phyloP scores from a whole-genome alignment of 129 eudicot genomes.

The Pseudognaphalium luteoalbum region DNA sequence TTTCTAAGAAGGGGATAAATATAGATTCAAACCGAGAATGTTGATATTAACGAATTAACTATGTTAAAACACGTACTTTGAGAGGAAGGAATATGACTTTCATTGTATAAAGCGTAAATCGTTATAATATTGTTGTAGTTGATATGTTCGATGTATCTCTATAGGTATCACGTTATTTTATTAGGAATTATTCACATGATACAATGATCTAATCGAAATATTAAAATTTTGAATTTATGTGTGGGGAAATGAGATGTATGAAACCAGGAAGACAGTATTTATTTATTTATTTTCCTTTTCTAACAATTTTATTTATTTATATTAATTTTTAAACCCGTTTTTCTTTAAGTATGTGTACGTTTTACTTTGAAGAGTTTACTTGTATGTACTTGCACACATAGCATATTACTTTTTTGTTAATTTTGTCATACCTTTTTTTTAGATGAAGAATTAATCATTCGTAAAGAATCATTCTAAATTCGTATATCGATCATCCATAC shows the following conservation, averaged over 20 bases:
- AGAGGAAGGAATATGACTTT: slow-evolving; percentile 23
- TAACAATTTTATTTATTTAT: too few species aligned
- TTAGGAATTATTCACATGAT: slow-evolving; percentile 34
- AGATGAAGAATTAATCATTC: too few species aligned
- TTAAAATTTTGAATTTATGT: background rate
- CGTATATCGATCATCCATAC: background rate
- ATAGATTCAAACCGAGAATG: background rate
- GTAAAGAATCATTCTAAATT: background rate
- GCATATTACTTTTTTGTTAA: too few species aligned
- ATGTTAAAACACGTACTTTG: slow-evolving; percentile 9
- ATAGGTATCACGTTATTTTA: background rate
- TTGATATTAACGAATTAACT: background rate
- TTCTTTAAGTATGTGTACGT: too few species aligned
- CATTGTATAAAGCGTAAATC: slow-evolving; percentile 14
- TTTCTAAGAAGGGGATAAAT: background rate
- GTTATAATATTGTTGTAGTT: slow-evolving; percentile 7
- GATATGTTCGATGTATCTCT: slow-evolving; percentile 20
- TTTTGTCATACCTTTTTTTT: too few species aligned
- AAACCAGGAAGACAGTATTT: background rate
- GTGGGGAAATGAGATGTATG: slow-evolving; percentile 16
- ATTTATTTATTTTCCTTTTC: too few species aligned
- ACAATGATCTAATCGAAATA: slow-evolving; percentile 6
- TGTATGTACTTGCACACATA: too few species aligned
- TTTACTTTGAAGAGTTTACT: too few species aligned
- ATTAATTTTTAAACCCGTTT: too few species aligned